Conservation (phyloP, 2,329 filamentous ascomycete species). For the Monosporascus sp. region DNA sequence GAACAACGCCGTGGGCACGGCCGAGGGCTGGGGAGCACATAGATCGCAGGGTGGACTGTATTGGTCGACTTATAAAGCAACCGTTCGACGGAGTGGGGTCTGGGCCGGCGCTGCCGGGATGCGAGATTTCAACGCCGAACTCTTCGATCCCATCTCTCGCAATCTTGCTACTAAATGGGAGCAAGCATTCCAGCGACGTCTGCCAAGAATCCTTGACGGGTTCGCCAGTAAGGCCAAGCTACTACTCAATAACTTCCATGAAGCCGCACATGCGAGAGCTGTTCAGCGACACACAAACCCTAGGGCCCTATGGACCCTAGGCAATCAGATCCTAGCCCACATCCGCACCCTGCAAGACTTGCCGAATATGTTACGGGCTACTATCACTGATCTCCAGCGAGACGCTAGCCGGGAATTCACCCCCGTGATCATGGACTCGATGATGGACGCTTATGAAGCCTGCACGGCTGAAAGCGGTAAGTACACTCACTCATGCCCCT, state of each 20-base stretch:
- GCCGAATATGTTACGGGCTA: slow-evolving; percentile 21
- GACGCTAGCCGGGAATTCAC: slow-evolving; percentile 49
- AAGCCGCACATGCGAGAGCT: slow-evolving; percentile 13
- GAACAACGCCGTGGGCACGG: slow-evolving; percentile 27
- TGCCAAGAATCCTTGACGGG: slow-evolving; percentile 15
- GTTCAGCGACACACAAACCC: slow-evolving; percentile 12
- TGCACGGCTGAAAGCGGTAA: slow-evolving; percentile 35
- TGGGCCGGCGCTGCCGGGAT: slow-evolving; percentile 21
- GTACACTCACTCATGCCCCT: slow-evolving; percentile 21
- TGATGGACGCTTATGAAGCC: slow-evolving; percentile 39
- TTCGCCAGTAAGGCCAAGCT: slow-evolving; percentile 11
- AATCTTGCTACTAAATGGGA: slow-evolving; percentile 22
- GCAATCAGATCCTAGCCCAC: slow-evolving; percentile 32
- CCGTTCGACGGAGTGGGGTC: slow-evolving; percentile 21
- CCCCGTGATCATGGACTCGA: slow-evolving; percentile 38
- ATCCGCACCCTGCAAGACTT: slow-evolving; percentile 33
- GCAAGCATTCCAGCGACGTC: slow-evolving; percentile 14
- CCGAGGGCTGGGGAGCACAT: slow-evolving; percentile 33
- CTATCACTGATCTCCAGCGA: slow-evolving; percentile 40
- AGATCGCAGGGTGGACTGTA: slow-evolving; percentile 38
- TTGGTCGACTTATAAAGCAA: slow-evolving; percentile 51
- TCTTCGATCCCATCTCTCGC: slow-evolving; percentile 18
- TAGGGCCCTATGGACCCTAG: slow-evolving; percentile 26
- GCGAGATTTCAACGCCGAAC: slow-evolving; percentile 21
- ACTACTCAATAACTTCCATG: slow-evolving; percentile 18